Evolutionary conservation across 75 land plant species (phyloP), one percentile per base, ranked within the genome.

Genomic region (Pseudotsuga menziesii): DNA sequence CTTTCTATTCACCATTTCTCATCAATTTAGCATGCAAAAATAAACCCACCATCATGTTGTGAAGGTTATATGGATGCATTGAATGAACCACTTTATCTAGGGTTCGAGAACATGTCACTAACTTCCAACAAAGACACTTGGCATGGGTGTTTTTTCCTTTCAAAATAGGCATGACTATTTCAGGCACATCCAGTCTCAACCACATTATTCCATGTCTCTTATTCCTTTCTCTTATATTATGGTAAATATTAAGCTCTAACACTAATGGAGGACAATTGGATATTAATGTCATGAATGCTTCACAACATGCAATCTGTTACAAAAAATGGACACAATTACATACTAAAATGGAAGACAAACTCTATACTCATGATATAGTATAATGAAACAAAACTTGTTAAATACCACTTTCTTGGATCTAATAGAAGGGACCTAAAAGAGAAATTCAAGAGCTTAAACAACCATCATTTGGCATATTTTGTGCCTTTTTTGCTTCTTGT

Each of bases 71-170:
- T 57, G 2, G 23, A n/a, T 56, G 27, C 75, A 35, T 17, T 3
- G 48, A 19, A 29, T 27, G 54, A 23, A 41, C 76, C 1, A 56
- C 44, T 61, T 55, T 41, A 32, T 84, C 73, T 12, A 62, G 61
- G 15, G 55, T 54, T 25, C 82, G 82, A 58, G 88, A 82, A 72
- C 86, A 90, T 35, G 94, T 5, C 35, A 92, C 55, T 27, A 94
- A 74, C 78, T 97, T 97, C 91, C 95, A 97, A 79, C 91, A 92
- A n/a, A 97, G 57, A 57, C 87, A 86, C 72, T 78, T 90, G 13
- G 88, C 76, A 11, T 80, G 60, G 17, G 88, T 83, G 78, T 87
- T 94, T 78, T 76, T 86, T 56, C 75, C 61, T 26, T 55, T 56
- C 39, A 97, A 80, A 57, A 83, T 78, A 58, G 84, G 86, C 13